Evolutionary conservation across 331 rosid species (phyloP), one percentile per base, ranked within the genome.

Genomic region (Pyrus hybrid): DNA sequence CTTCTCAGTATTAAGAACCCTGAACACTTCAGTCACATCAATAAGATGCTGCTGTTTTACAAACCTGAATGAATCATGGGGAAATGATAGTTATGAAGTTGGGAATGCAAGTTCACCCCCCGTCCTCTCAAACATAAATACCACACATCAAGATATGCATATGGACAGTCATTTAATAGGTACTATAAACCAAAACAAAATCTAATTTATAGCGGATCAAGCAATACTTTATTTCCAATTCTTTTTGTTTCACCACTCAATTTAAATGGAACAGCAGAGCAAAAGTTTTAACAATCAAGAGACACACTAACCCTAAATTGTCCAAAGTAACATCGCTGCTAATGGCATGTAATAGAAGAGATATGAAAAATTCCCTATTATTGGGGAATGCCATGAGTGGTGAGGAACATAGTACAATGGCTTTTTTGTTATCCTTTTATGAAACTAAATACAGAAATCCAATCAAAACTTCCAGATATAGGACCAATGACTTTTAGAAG

Each of bases 11-110:
- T 78, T 87, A 70, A 93, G 92, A 75, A 76, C 86, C 81, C 88
- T 81, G 77, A 93, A 93, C 70, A 92, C 97, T 87, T 93, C 98
- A 11, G 98, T 93, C 32, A 93, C 98, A 79, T 93, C 98, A 81
- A 93, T 70, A 65, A 91, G 95, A 85, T 93, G 98, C 87, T 83
- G 84, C 72, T 80, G 83, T 32, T 87, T 90, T 77, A 81, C 54
- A 80, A 81, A 93, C 88, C 98, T 93, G 88, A 70, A 80, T 71
- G 49, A 43, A 43, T 11, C 73, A 85, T 68, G 75, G 77, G 76
- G 74, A 85, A 51, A 47, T 63, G 77, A 68, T 53, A 47, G 74
- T 68, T 70, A 81, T 51, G 79, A 69, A 68, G 41, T 37, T 6
- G 77, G 14, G 43, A 43, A 29, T 70, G 69, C 25, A 35, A 73